Evolutionary conservation across 2,329 filamentous ascomycete genomes (phyloP), one percentile per base, ranked within the genome.

Genomic region (Claviceps quebecensis): DNA sequence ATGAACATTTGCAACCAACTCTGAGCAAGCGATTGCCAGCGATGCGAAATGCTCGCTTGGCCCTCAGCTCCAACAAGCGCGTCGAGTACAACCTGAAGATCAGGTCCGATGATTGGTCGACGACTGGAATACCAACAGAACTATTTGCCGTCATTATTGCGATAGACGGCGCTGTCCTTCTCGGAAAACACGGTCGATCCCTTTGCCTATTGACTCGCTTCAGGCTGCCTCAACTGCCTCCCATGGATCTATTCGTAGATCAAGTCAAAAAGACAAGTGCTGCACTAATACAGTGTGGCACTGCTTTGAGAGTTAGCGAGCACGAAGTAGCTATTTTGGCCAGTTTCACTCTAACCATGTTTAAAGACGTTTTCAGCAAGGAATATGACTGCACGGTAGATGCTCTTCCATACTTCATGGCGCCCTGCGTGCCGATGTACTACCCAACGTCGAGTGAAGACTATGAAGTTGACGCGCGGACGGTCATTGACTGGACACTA

Each of bases 331-430:
- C 75, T 0, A 63, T 70, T 1, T 63, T 97, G n/a, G 81, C 80
- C 0, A 66, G 65, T 0, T 95, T 93, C 62, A 95, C 87, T 0
- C 68, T 94, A 41, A 74, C 77, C 4, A 66, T 94, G 0, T 96
- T 94, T 64, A 70, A 78, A 16, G 88, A 97, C 58, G 72, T 96
- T 0, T 97, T 95, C 69, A 91, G 89, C 65, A 98, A 98, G 64
- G 73, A 75, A 3, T 98, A 87, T 59, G 80, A 86, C 47, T 71
- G 77, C 0, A 72, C 80, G 16, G 58, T 72, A 0, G 66, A 73
- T 1, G 80, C 83, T 29, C 76, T 95, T 63, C 84, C 89, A 0
- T 98, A 96, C 65, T 95, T 89, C 71, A 61, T 96, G 14, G 85
- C 81, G 0, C 91, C 93, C 5, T 54, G 50, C 41, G 40, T 45